Evolutionary conservation across 768 basidiomycete species (phyloP), one percentile per base, ranked within the genome.

Genomic region (Sporobolomyces pararoseus): DNA sequence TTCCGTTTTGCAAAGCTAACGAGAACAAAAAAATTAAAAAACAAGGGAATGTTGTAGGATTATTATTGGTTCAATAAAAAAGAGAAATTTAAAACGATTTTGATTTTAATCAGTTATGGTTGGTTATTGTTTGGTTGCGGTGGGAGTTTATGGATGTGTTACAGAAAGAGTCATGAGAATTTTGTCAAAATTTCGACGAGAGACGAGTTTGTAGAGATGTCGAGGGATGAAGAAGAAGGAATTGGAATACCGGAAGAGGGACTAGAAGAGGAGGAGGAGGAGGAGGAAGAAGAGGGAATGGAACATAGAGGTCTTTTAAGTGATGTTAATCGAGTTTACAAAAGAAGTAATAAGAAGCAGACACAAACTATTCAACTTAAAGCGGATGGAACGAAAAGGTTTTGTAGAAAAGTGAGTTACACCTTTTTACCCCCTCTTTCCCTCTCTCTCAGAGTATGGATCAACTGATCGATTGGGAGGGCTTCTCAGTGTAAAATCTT

Each of bases 391-490:
- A 51, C 52, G 17, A 52, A 32, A 19, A 21, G 71, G 16, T 72
- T 68, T 37, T 72, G 71, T 35, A 51, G 71, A 9, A 72, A 72
- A 49, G 71, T 72, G 31, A 46, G 63, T 9, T 39, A 5, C n/a
- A 7, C 5, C 7, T 37, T 19, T 34, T 2, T 29, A 13, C 19
- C 12, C 12, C 5, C 39, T 47, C 0, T 21, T 16, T 4, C 31
- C 35, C 9, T 12, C 25, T 4, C 2, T 3, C 29, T 9, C 27
- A 34, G 2, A n/a, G 46, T 6, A 25, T 27, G 44, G 21, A 14
- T 29, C 57, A 44, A 16, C 4, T 32, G 31, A 25, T 29, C 42
- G 12, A 14, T 4, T 31, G 51, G 31, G 14, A 27, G 12, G n/a
- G 5, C 23, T 14, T 13, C 25, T 10, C 66, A 73, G 71, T 73